Conservation (phyloP, 1,284 basidiomycete genomes). For the Heliocybe sulcata region DNA sequence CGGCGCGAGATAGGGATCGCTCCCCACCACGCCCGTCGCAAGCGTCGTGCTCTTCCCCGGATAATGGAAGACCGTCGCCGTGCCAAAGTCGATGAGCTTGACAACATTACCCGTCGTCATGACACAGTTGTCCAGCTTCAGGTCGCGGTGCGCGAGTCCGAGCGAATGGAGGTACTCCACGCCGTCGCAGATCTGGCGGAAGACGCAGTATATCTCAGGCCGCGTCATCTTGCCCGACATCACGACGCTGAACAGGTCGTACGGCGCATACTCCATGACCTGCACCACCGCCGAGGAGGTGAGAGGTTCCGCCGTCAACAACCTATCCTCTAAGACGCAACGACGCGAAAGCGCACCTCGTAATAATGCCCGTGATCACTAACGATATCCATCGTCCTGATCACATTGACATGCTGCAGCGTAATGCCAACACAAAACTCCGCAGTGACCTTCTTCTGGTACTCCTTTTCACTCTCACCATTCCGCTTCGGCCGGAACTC, state of each 20-base stretch:
- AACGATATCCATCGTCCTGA: conserved; percentile 98
- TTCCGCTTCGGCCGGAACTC: conserved; percentile 88
- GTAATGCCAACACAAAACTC: conserved; percentile 98
- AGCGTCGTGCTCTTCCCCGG: conserved; percentile 81
- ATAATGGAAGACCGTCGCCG: conserved; percentile 98
- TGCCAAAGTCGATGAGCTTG: conserved; percentile 99
- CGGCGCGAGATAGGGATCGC: conserved; percentile 96
- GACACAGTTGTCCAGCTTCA: conserved; percentile 99
- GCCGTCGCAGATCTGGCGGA: conserved; percentile 97
- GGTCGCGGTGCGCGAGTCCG: conserved; percentile 95
- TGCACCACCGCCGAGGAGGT: conserved; percentile 20
- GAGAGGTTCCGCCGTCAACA: background rate
- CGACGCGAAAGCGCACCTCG: conserved; percentile 57
- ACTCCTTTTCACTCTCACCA: conserved; percentile 92
- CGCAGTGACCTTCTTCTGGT: conserved; percentile 98
- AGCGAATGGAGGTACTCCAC: conserved; percentile 97
- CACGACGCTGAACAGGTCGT: conserved; percentile 97
- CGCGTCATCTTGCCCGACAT: conserved; percentile 99
- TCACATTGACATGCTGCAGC: conserved; percentile 94
- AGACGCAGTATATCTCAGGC: conserved; percentile 98
- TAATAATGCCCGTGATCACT: conserved; percentile 97
- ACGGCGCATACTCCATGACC: conserved; percentile 99
- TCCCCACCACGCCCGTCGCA: conserved; percentile 92
- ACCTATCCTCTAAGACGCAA: background rate
- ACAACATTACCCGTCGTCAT: conserved; percentile 93